Percentiles rank a stretch among this genome's conserved stretches.
These are phyloP conservation scores for Suillus fuscotomentosus DNA, from an alignment of 768 basidiomycete species.

Conservation along the genomic window DNA sequence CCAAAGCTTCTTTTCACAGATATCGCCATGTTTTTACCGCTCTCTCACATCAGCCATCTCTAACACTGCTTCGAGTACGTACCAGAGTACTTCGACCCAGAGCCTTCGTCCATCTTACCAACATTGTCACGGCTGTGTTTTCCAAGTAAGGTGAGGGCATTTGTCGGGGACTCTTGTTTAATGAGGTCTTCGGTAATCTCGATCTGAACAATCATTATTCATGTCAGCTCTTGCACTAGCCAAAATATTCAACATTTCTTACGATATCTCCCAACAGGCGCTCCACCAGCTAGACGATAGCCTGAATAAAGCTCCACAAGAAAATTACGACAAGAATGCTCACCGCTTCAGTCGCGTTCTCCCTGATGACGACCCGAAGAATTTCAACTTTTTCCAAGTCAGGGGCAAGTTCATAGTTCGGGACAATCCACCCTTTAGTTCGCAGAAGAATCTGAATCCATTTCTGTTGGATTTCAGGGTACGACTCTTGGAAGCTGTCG, in stretches of 20 bases:
- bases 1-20: no score
- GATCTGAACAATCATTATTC: slow-evolving; percentile 36
- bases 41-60: background rate
- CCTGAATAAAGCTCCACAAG: slow-evolving; percentile 13
- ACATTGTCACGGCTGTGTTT: slow-evolving; percentile 23
- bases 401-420: slow-evolving; percentile 61
- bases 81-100: slow-evolving; percentile 48
- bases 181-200: slow-evolving; percentile 62
- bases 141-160: slow-evolving; percentile 49
- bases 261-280: slow-evolving; percentile 70
- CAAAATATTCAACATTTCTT: slow-evolving; percentile 23
- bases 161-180: slow-evolving; percentile 43
- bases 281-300: slow-evolving; percentile 48
- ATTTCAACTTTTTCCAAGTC: slow-evolving; percentile 50
- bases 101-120: slow-evolving; percentile 48
- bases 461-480: slow-evolving; percentile 57
- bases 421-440: slow-evolving; percentile 55
- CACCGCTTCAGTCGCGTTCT: slow-evolving; percentile 51
- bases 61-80: slow-evolving; percentile 72
- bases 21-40: background rate
- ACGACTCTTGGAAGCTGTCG: slow-evolving; percentile 46
- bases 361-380: slow-evolving; percentile 60
- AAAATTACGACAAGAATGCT: slow-evolving; percentile 24
- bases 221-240: slow-evolving; percentile 3
- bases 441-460: slow-evolving; percentile 55